Percentiles rank a stretch among this genome's conserved stretches.
Conservation (phyloP, 371 early-diverging fungal genomes). For the Apophysomyces ossiformis region DNA sequence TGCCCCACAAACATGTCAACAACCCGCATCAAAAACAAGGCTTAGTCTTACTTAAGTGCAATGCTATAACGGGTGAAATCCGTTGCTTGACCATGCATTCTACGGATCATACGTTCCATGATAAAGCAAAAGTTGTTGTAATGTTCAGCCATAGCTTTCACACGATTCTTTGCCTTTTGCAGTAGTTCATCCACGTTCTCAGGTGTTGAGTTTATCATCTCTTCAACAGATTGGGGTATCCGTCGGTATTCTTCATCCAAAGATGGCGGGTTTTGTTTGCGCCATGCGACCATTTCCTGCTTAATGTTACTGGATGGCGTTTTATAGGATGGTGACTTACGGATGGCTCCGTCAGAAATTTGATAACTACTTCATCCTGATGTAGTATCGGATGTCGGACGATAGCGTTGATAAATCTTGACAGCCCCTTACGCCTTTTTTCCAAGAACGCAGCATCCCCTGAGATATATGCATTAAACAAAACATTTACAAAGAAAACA, state of each 20-base stretch:
- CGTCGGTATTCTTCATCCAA: constrained; percentile 60
- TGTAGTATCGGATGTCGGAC: constrained; percentile 75
- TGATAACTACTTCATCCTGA: constrained; percentile 64
- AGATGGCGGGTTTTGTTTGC: constrained; percentile 51
- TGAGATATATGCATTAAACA: constrained; percentile 21
- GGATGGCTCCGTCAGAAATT: constrained; percentile 69
- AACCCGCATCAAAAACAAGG: background rate
- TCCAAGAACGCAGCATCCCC: constrained; percentile 74
- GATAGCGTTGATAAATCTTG: constrained; percentile 73
- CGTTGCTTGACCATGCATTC: constrained; percentile 66
- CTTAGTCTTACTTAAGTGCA: constrained; percentile 50
- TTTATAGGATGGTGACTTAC: constrained; percentile 34
- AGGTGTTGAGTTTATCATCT: constrained; percentile 46
- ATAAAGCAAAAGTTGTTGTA: constrained; percentile 66
- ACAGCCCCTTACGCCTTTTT: constrained; percentile 67
- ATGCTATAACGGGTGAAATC: constrained; percentile 63
- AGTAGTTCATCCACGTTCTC: constrained; percentile 58
- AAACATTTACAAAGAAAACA: constrained; percentile 11
- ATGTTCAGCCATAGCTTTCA: constrained; percentile 59
- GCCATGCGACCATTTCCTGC: constrained; percentile 56
- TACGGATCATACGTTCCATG: constrained; percentile 70
- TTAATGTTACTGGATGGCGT: background rate
- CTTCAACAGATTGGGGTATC: constrained; percentile 33
- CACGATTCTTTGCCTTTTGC: constrained; percentile 52
- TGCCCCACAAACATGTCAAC: constrained; percentile 11